Base-by-base conservation (phyloP, 1,284 basidiomycete species). In the Puccinia hordei region DNA sequence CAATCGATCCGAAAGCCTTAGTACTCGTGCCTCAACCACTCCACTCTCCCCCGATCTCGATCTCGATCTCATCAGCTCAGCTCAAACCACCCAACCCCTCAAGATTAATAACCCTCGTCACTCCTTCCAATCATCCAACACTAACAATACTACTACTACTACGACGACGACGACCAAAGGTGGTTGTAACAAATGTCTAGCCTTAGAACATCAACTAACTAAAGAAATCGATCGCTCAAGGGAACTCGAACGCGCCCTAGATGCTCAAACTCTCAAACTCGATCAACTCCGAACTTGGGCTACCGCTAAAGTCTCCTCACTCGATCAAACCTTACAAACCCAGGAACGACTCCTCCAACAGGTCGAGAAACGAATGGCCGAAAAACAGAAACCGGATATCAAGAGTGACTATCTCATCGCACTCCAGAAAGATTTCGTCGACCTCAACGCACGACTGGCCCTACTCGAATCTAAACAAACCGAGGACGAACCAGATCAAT, bases 381-480 rank as follows among this genome's bases (percentile, higher is more conserved):
- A 78, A 30, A 69, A 27, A 17, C 66, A 55, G 19, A 57, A 55
- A 5, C 75, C 75, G 2, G 75, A 78, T n/a, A 53, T 78, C 41
- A 68, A 78, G 51, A 78, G 75, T 19, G 65, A 65, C 10, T 78
- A 78, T 55, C 55, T 78, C n/a, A 69, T 78, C 38, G 75, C 77
- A 44, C 55, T 80, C 10, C 77, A 80, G 57, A 80, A 80, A 63
- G 77, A 80, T 41, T 80, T 63, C 41, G 65, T 78, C 24, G 75
- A 78, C 24, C 65, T 78, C 8, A 63, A 78, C 53, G 38, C 46
- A n/a, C 63, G 75, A 3, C 27, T 78, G 19, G 75, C 65, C 12
- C 24, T 44, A 19, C 55, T 78, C 22, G 75, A 78, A 35, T 24
- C 41, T 55, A 57, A 78, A 12, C 22, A 57, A 1, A 33, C 33